Base-by-base conservation (phyloP, 768 basidiomycete species). In the Kwoniella pini region DNA sequence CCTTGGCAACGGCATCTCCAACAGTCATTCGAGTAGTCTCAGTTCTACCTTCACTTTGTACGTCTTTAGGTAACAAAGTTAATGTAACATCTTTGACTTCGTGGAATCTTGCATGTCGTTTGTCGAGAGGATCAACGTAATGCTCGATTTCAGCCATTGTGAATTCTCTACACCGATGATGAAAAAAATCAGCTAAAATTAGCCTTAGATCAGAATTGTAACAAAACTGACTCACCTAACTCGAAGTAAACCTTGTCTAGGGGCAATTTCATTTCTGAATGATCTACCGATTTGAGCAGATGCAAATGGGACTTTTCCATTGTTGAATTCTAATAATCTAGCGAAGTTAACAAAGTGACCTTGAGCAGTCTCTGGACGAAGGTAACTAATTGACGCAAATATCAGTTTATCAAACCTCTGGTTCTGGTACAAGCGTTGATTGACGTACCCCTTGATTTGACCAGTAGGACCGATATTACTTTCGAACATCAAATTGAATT, bases 121-220 rank as follows among this genome's bases (percentile, higher is more conserved):
- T 99, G 81, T 96, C 87, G 42, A 84, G 83, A 13, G 96, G 96
- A 82, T 98, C 96, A 68, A 99, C 96, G 66, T 82, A 99, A 81
- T 99, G 96, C 80, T 99, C 96, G 76, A 99, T 96, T 82, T 99
- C 96, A 45, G 93, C 96, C 95, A 98, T 96, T 11, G 91, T 96
- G 81, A 98, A 99, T 79, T 99, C 96, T 68, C 81, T 80, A 19
- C 33, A 36, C 7, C 7, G 7, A 36, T 36, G 33, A 15, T 36
- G 33, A 36, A 7, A 15, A 7, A 15, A 36, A 7, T 36, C 33
- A 36, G 33, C 33, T 36, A 7, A 36, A 36, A n/a, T n/a, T n/a
- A n/a, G n/a, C n/a, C n/a, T n/a, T n/a, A n/a, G n/a, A 24, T 55
- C 45, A 64, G 38, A 27, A 53, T 30, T 21, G 9, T 9, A 11